These are phyloP conservation scores for Fraxinus angustifolia DNA, from an alignment of 305 asterid species.

Conservation along the genomic window DNA sequence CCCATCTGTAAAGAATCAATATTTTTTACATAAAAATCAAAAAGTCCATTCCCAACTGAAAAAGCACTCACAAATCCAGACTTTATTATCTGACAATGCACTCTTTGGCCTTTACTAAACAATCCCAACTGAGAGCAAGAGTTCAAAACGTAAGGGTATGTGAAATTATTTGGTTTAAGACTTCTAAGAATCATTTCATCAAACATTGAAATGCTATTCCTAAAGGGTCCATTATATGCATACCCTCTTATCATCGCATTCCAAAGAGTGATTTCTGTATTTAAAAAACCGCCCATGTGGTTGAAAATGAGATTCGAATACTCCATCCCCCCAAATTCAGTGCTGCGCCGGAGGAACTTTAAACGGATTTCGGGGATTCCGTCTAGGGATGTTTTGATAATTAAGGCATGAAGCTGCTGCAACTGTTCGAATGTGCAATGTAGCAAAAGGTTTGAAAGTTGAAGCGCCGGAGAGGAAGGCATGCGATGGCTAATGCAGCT, in stretches of 20 bases:
- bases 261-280: constrained; percentile 35
- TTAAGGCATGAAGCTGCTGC: constrained; percentile 40
- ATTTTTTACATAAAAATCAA: constrained; percentile 31
- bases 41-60: constrained; percentile 33
- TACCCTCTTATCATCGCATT: constrained; percentile 53
- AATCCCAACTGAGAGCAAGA: constrained; percentile 37
- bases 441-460: constrained; percentile 25
- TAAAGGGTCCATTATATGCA: constrained; percentile 39
- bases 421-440: constrained; percentile 41
- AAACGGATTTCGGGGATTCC: constrained; percentile 31
- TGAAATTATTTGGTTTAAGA: constrained; percentile 41
- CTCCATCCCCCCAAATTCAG: constrained; percentile 45
- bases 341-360: constrained; percentile 43
- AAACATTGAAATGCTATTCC: constrained; percentile 29
- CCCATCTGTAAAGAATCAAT: constrained; percentile 16
- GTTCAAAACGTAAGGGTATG: constrained; percentile 40
- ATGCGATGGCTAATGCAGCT: constrained; percentile 9
- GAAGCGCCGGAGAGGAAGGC: constrained; percentile 1
- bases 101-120: constrained; percentile 29
- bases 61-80: constrained; percentile 30
- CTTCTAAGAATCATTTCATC: constrained; percentile 47
- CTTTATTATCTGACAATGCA: constrained; percentile 38
- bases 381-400: constrained; percentile 32
- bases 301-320: constrained; percentile 35
- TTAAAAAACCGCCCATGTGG: constrained; percentile 33